phyloP scores from a whole-genome alignment of 108 stramenopile species.

The Cyclotella sp. region DNA sequence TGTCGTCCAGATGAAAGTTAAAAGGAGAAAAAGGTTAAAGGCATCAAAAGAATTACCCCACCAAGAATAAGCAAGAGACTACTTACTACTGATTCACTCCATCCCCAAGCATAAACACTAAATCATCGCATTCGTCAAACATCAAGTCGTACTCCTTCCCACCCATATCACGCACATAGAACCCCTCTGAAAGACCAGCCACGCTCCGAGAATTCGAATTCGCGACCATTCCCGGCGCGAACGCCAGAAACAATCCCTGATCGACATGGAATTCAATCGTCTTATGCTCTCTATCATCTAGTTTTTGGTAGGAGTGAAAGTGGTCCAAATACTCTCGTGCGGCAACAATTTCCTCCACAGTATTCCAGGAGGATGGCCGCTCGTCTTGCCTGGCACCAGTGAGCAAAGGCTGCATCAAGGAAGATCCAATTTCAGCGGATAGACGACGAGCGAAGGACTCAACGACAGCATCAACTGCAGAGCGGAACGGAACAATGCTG shows the following conservation, averaged over 20 bases:
- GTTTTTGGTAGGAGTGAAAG: constrained; percentile 78
- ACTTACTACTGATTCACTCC: constrained; percentile 77
- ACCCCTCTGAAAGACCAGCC: constrained; percentile 30
- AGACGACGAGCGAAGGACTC: not conserved
- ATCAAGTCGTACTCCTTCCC: constrained; percentile 48
- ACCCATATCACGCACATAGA: constrained; percentile 46
- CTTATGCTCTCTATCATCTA: not conserved
- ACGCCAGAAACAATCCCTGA: constrained; percentile 83
- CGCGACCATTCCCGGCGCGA: constrained; percentile 67
- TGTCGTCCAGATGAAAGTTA: not conserved
- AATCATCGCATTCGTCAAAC: constrained; percentile 62
- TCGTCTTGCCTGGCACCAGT: not conserved
- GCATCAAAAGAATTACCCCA: not conserved
- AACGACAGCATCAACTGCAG: constrained; percentile 2
- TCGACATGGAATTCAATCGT: constrained; percentile 82
- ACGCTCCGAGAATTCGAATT: not conserved
- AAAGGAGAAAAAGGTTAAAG: not conserved
- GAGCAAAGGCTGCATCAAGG: constrained; percentile 37
- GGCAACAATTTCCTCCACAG: constrained; percentile 56
- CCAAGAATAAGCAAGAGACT: not conserved
- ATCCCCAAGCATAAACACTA: constrained; percentile 85
- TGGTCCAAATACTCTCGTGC: constrained; percentile 85
- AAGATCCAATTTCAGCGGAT: constrained; percentile 20
- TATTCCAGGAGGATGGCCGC: constrained; percentile 3
- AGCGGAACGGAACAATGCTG: not conserved